phyloP scores from a whole-genome alignment of 352 stramenopile species.

The Globisporangium cederbergense region DNA sequence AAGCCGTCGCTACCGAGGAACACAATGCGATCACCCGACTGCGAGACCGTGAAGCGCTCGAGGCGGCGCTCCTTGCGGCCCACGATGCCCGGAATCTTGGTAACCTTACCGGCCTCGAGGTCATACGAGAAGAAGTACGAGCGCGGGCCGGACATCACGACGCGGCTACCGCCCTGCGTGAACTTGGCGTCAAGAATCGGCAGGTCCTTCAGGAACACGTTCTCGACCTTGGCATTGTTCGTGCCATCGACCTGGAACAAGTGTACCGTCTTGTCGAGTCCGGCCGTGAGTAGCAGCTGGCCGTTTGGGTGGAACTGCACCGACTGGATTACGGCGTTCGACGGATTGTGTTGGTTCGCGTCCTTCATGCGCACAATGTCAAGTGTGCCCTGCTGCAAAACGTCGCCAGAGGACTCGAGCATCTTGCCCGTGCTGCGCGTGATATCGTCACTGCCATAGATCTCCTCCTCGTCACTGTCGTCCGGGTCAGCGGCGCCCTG shows the following conservation, averaged over 20 bases:
- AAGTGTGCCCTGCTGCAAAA: slow-evolving; percentile 58
- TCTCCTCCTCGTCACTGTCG: slow-evolving; percentile 60
- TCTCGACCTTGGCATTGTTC: slow-evolving; percentile 86
- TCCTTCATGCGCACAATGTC: slow-evolving; percentile 86
- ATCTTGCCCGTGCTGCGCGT: slow-evolving; percentile 58
- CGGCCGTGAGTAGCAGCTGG: slow-evolving; percentile 86
- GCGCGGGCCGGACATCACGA: slow-evolving; percentile 91
- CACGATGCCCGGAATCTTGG: slow-evolving; percentile 88
- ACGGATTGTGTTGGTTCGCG: slow-evolving; percentile 88
- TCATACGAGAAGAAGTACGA: slow-evolving; percentile 98
- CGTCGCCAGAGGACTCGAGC: slow-evolving; percentile 43
- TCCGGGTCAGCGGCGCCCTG: slow-evolving; percentile 26
- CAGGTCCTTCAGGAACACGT: slow-evolving; percentile 88
- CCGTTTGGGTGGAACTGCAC: slow-evolving; percentile 89
- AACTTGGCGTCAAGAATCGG: slow-evolving; percentile 88
- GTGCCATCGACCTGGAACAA: slow-evolving; percentile 92
- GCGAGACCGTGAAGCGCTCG: slow-evolving; percentile 89
- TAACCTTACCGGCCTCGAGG: slow-evolving; percentile 88
- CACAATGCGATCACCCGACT: slow-evolving; percentile 86
- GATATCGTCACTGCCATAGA: slow-evolving; percentile 33
- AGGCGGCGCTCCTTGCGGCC: slow-evolving; percentile 91
- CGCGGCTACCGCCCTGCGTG: slow-evolving; percentile 65
- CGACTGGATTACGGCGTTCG: slow-evolving; percentile 81
- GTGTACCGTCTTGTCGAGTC: slow-evolving; percentile 91
- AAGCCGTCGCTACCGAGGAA: slow-evolving; percentile 96